Evolutionary conservation across 164 flowering plant genomes (phyloP), one percentile per base, ranked within the genome.

Genomic region (Magnolia changhungtana): DNA sequence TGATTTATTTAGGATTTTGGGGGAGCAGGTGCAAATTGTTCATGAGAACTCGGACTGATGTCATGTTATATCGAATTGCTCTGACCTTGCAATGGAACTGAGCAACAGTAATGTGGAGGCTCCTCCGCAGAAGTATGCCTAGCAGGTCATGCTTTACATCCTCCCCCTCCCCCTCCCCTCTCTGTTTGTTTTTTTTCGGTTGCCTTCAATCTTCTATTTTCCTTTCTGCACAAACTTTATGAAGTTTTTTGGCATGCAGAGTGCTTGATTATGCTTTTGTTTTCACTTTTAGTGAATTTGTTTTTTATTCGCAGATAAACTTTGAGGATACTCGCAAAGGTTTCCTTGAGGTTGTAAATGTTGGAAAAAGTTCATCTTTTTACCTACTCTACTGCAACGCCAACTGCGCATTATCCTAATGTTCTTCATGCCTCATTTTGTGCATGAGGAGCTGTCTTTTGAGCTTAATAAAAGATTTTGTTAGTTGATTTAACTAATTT

Each of bases 21-120:
- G 92, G 79, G 99, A 96, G 84, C 98, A 94, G 86, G 95, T 96
- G 77, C 97, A 96, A 79, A 92, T 89, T 85, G 98, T 96, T 70
- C 90, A 97, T 19, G 99, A 96, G 29, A 96, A 94, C n/a, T 83
- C 92, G 99, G 88, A 96, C 96, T 50, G 98, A 96, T 85, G 80
- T 94, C 74, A 96, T 96, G 99, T 88, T 96, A 24, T 96, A 94
- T 84, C 90, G 97, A 81, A 90, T 90, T 80, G 92, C 99, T 78
- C 86, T 88, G 98, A 94, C 82, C 98, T 94, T 75, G 95, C 99
- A 27, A 87, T 92, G 92, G 99, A 96, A 86, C 87, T 92, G 20
- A 89, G 95, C 82, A 88, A 80, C 77, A 92, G 94, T 86, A 91
- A 89, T 64, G 75, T 87, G 50, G 99, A 96, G 90, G 90, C 96